Evolutionary conservation across 1,139 yeast genomes (phyloP), one percentile per base, ranked within the genome.

Genomic region (Candida pseudoviswanathii): DNA sequence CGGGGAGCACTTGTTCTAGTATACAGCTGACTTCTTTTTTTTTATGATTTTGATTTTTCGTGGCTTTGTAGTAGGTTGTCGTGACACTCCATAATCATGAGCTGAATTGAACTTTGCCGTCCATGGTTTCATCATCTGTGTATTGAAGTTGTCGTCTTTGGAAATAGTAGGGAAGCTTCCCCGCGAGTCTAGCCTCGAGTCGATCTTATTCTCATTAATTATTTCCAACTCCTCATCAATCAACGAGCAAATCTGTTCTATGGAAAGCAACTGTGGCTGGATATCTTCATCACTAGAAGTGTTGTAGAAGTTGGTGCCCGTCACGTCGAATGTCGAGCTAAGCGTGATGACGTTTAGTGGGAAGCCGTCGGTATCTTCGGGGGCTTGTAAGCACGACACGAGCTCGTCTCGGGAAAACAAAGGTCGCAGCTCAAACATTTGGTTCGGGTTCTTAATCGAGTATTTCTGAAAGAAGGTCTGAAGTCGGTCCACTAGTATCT

Each of bases 221-320:
- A 46, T 41, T 16, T 32, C 45, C 33, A 54, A 50, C 34, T 51
- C 55, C 33, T 52, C 36, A 41, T 54, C 54, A 11, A 54, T 46
- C n/a, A 52, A 25, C 7, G 51, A 43, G 42, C 55, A 52, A 9
- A 54, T 45, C 41, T 52, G 51, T 34, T 47, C 47, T 8, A 51
- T 36, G n/a, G 56, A 48, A 25, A 44, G 9, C 25, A 25, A 16
- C 27, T 37, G 43, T 43, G 38, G 25, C 22, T 22, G 29, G 9
- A 37, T 22, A 8, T n/a, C 30, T 10, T 30, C 41, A 21, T 46
- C 41, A 8, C 9, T 26, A 8, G 43, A 24, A 22, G 31, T 34
- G 36, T 41, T 41, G 32, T 42, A 34, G 10, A 36, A 42, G 9
- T 33, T 40, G 5, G 31, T 46, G 4, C 11, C 29, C 11, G 37